Evolutionary conservation across 768 basidiomycete genomes (phyloP).

Genomic region (Leccinum rimulosum): DNA sequence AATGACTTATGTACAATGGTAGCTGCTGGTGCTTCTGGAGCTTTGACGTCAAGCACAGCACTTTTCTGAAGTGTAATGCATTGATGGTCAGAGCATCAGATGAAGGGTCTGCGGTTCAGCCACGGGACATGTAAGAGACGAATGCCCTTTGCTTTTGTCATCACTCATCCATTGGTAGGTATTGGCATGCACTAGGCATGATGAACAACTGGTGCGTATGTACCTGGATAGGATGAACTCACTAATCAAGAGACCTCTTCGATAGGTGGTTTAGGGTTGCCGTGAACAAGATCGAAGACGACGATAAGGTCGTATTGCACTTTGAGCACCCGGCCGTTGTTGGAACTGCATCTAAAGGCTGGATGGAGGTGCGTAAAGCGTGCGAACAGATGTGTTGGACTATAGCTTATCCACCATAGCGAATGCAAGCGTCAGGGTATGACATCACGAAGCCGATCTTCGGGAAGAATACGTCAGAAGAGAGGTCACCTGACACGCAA

Average conservation of each 20-base stretch:
- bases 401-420: constrained; percentile 18
- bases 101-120: constrained; percentile 49
- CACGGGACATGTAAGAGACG: constrained; percentile 45
- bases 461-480: constrained; percentile 4
- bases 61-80: constrained; percentile 34
- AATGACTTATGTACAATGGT: background rate
- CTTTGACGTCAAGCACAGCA: constrained; percentile 34
- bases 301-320: constrained; percentile 27
- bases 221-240: background rate
- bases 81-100: constrained; percentile 56
- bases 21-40: constrained; percentile 64
- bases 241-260: background rate
- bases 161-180: constrained; percentile 20
- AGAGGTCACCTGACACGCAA: background rate
- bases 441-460: constrained; percentile 46
- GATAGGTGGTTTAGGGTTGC: constrained; percentile 57
- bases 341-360: constrained; percentile 47
- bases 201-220: constrained; percentile 46
- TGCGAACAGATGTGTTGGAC: background rate
- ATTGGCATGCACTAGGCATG: constrained; percentile 59
- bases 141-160: background rate
- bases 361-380: constrained; percentile 49
- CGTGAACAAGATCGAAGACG: constrained; percentile 36
- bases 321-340: constrained; percentile 63
- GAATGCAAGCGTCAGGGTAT: constrained; percentile 44